Evolutionary conservation across 352 stramenopile species (phyloP).

Genomic region (Saprolegnia diclina): DNA sequence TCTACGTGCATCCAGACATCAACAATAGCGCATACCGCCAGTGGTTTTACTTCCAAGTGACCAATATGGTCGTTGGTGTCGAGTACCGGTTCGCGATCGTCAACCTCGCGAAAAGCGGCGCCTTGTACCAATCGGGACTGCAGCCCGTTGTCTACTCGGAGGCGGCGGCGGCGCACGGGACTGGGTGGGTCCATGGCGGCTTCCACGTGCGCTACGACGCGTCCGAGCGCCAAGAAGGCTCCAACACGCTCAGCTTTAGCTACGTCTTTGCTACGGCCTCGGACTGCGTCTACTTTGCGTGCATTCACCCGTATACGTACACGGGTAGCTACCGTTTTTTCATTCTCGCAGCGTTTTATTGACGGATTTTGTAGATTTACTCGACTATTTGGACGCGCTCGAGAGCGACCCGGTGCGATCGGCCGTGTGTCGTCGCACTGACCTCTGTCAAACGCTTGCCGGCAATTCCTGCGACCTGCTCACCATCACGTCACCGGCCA

Average conservation of each 20-base stretch:
- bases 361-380: conserved; percentile 39
- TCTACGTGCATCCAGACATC: conserved; percentile 66
- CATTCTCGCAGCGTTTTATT: neutral
- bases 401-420: conserved; percentile 46
- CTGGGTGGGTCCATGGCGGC: conserved; percentile 61
- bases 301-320: conserved; percentile 84
- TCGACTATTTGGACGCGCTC: conserved; percentile 60
- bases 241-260: conserved; percentile 60
- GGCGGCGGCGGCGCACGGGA: conserved; percentile 35
- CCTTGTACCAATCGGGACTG: conserved; percentile 74
- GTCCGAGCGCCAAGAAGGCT: conserved; percentile 34
- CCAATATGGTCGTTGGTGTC: conserved; percentile 43
- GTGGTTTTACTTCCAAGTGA: conserved; percentile 89
- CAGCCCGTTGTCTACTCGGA: conserved; percentile 78
- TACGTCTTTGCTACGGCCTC: conserved; percentile 60
- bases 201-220: conserved; percentile 57
- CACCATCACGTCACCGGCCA: conserved; percentile 69
- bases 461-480: conserved; percentile 83
- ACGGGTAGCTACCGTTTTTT: conserved; percentile 38
- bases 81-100: conserved; percentile 65
- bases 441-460: conserved; percentile 81
- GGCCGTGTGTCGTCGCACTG: conserved; percentile 44
- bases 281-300: conserved; percentile 78
- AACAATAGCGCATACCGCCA: conserved; percentile 81
- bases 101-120: conserved; percentile 78